Base-by-base conservation (phyloP, 306 rosid species). In the Vigna reflexopilosa region DNA sequence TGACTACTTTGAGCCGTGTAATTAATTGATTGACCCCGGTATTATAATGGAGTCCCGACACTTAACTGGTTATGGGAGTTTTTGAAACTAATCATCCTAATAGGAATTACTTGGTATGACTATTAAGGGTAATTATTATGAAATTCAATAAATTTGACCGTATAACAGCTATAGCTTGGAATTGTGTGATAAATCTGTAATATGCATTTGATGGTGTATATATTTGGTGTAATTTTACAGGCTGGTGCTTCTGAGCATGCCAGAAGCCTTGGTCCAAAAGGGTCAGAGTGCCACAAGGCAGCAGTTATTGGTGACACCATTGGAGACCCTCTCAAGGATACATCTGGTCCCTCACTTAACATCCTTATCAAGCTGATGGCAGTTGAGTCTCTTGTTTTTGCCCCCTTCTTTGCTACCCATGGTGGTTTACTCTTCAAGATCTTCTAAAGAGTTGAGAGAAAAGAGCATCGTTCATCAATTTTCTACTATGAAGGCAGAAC, bases 291-390 rank as follows among this genome's bases (percentile, higher is more conserved):
- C 2, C 98, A 96, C 90, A 91, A 93, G 79, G 99, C 98, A 5
- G 97, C 98, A 47, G 98, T 96, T 40, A 96, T 93, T 32, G 99
- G 99, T 11, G 99, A 93, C 93, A 93, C 99, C 67, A 90, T 95
- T 24, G 99, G 99, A 4, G 99, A 96, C 85, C 99, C 98, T 36
- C 87, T 96, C 3, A 96, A 96, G 86, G 99, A 96, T 54, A 93
- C 99, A 36, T 96, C 98, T 0, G 99, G 98, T 17, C 98, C 99
- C 0, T 96, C 98, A 0, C 94, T 96, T n/a, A 96, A 96, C 94
- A 96, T 96, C 70, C 99, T 96, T 2, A 96, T 96, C 86, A 96
- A 96, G 90, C 90, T 96, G 5, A 96, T 93, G 98, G 99, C 98
- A 0, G 98, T 96, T 0, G 99, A 96, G 86, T 93, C 98, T 3